Evolutionary conservation across 176 grass and related monocot genomes (phyloP).

Genomic region (Tuctoria greenei): DNA sequence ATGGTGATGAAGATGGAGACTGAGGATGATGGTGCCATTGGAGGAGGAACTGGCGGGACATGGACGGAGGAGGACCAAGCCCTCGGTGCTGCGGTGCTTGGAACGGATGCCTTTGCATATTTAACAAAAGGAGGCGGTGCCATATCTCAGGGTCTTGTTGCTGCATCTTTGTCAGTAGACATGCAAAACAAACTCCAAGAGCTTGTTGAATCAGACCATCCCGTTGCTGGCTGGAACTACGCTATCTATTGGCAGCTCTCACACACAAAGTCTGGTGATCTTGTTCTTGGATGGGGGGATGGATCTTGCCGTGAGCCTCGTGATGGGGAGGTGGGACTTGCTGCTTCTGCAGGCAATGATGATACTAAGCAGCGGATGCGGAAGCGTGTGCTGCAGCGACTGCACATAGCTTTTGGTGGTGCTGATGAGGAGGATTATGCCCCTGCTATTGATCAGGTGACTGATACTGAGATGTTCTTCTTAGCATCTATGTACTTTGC

Average conservation of each 20-base stretch:
- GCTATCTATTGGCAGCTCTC: constrained; percentile 97
- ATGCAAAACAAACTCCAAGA: constrained; percentile 83
- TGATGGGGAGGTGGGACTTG: constrained; percentile 47
- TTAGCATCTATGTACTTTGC: constrained; percentile 95
- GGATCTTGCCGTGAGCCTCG: constrained; percentile 76
- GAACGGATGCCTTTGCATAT: constrained; percentile 78
- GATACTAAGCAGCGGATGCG: constrained; percentile 54
- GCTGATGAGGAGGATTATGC: constrained; percentile 85
- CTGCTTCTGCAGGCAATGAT: constrained; percentile 40
- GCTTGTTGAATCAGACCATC: constrained; percentile 65
- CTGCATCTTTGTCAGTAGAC: constrained; percentile 51
- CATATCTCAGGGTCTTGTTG: constrained; percentile 71
- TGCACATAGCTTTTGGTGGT: constrained; percentile 68
- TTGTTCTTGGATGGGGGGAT: constrained; percentile 94
- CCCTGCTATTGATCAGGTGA: constrained; percentile 80
- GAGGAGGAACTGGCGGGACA: constrained; percentile 32
- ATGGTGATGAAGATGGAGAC: constrained; percentile 68
- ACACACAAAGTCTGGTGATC: constrained; percentile 68
- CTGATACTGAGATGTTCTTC: constrained; percentile 94
- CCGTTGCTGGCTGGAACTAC: constrained; percentile 81
- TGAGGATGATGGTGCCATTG: constrained; percentile 34
- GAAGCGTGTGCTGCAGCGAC: constrained; percentile 67
- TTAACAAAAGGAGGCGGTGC: constrained; percentile 58
- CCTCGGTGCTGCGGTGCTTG: constrained; percentile 59
- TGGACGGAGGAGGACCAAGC: constrained; percentile 78